Evolutionary conservation across 108 stramenopile genomes (phyloP), one percentile per base, ranked within the genome.

Genomic region (Nannochloropsis gaditana): DNA sequence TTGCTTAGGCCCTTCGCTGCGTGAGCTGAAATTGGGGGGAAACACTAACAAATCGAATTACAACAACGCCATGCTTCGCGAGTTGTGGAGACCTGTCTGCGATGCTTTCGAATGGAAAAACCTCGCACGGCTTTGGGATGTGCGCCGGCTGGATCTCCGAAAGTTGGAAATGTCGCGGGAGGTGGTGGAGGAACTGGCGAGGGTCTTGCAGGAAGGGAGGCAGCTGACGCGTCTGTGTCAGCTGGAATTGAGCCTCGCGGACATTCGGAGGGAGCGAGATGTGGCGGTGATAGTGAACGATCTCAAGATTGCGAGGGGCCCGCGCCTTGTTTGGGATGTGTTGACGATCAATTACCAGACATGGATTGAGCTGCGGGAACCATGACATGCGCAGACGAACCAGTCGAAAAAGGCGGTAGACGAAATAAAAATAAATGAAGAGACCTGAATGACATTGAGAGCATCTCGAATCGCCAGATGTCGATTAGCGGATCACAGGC

Each of bases 21-120:
- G 3, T 15, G 59, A 73, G 8, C 59, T 73, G 19, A 73, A 73
- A n/a, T n/a, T 73, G 4, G 59, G 59, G 6, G 59, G 59, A 73
- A 73, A 73, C 59, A 2, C 3, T 15, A 73, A 73, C 0, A n/a
- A 8, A n/a, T n/a, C n/a, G 15, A n/a, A 2, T n/a, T 15, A 73
- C n/a, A 73, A 73, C n/a, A n/a, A 73, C n/a, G 59, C 59, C 59
- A 73, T 73, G 59, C 19, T n/a, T n/a, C 59, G 59, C 19, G n/a
- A 73, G 59, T n/a, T 73, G 59, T 73, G 59, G 59, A 31, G 31
- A 31, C 31, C 31, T 31, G 31, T 31, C 31, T 31, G 31, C 31
- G 31, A 31, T 31, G 31, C 0, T 31, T 31, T 31, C 31, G 31
- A 31, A 1, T 31, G 31, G 31, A 31, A 31, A 31, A 31, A 31